A percentile compares a stretch with the other conserved stretches of the same genome.
These are phyloP conservation scores for Rhododendron williamsianum DNA, from an alignment of 148 eudicot genomes.

Conservation along the genomic window DNA sequence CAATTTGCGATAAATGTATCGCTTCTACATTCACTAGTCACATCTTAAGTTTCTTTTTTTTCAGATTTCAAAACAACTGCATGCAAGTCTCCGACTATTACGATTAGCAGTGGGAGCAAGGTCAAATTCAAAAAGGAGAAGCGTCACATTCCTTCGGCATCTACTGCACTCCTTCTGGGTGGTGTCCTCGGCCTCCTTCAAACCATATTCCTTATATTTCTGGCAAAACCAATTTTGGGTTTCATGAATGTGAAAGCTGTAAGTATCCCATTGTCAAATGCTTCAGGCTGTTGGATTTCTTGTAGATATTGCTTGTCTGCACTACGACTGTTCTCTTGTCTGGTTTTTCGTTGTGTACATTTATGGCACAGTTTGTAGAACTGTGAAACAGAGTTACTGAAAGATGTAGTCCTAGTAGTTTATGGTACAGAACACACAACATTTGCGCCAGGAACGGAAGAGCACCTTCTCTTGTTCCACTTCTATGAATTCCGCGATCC, in stretches of 20 bases:
- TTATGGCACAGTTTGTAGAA: background rate
- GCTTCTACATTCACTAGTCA: background rate
- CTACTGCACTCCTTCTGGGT: constrained; percentile 78
- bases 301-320: background rate
- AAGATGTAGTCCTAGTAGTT: background rate
- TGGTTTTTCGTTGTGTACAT: background rate
- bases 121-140: constrained; percentile 17
- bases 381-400: background rate
- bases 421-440: background rate
- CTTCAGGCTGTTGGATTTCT: background rate
- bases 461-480: background rate
- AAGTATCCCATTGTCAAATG: constrained; percentile 12
- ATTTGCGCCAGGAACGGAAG: background rate
- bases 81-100: constrained; percentile 14
- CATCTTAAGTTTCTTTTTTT: background rate
- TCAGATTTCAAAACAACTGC: constrained; percentile 24
- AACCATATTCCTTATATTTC: constrained; percentile 49
- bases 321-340: background rate
- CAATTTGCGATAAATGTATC: background rate
- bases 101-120: constrained; percentile 7
- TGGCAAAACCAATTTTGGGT: constrained; percentile 60
- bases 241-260: constrained; percentile 84
- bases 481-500: background rate
- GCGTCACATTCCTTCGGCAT: constrained; percentile 85
- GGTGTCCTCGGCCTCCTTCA: constrained; percentile 69